Conservation (phyloP, 2,329 filamentous ascomycete genomes). For the Bipolaris bicolor region DNA sequence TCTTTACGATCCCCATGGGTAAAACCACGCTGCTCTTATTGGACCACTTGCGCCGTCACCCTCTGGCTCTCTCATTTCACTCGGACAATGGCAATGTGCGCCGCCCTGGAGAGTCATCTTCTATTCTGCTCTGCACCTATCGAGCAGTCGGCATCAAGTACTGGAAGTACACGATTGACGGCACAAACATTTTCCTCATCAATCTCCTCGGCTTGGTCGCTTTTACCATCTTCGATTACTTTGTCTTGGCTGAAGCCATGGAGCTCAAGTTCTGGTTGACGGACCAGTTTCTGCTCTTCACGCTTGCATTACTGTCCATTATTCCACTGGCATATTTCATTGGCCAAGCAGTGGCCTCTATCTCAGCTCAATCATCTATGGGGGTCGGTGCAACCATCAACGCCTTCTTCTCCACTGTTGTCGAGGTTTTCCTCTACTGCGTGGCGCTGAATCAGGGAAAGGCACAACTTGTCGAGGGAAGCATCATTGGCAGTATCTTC, state of each 20-base stretch:
- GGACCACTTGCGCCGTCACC: conserved; percentile 89
- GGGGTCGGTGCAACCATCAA: conserved; percentile 96
- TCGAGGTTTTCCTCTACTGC: conserved; percentile 97
- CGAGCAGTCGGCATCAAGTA: conserved; percentile 92
- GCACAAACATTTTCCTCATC: conserved; percentile 98
- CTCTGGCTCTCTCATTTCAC: conserved; percentile 90
- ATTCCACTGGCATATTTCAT: conserved; percentile 98
- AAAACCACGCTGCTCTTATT: conserved; percentile 90
- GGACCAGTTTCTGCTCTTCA: conserved; percentile 83
- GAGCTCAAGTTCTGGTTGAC: conserved; percentile 76
- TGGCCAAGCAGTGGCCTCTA: conserved; percentile 95
- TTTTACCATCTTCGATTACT: conserved; percentile 94
- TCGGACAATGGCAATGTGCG: conserved; percentile 80
- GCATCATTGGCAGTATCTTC: conserved; percentile 97
- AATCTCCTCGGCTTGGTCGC: conserved; percentile 93
- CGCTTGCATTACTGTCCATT: conserved; percentile 83
- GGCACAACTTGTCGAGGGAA: conserved; percentile 89
- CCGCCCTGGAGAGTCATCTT: conserved; percentile 72
- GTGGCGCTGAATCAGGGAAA: conserved; percentile 93
- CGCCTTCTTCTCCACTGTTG: conserved; percentile 95
- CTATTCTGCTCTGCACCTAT: conserved; percentile 95
- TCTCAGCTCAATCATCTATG: conserved; percentile 98
- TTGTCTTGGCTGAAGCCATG: conserved; percentile 72
- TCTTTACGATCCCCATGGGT: conserved; percentile 99
- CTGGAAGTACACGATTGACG: conserved; percentile 99